Conservation (phyloP, 2,329 filamentous ascomycete genomes). For the Calonectria hawksworthii region DNA sequence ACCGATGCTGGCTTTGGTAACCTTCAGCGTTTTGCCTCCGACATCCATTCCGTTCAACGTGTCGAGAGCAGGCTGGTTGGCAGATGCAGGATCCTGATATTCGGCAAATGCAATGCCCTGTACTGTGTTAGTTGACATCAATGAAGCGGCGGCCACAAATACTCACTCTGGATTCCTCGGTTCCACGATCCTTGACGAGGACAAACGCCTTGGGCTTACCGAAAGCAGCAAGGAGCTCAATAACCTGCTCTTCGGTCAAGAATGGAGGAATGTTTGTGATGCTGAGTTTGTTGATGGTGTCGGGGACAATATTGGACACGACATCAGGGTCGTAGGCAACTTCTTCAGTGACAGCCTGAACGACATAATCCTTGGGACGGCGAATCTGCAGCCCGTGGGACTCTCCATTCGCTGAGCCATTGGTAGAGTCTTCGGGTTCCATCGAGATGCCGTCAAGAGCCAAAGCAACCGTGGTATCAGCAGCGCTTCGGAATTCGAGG, state of each 20-base stretch:
- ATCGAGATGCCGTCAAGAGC: constrained; percentile 92
- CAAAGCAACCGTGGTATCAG: constrained; percentile 91
- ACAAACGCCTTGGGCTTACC: constrained; percentile 94
- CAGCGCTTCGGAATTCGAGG: constrained; percentile 88
- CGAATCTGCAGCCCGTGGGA: constrained; percentile 79
- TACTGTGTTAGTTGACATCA: constrained; percentile 45
- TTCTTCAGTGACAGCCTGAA: constrained; percentile 83
- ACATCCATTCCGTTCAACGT: constrained; percentile 95
- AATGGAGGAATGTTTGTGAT: constrained; percentile 91
- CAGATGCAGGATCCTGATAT: constrained; percentile 79
- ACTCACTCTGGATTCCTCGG: constrained; percentile 87
- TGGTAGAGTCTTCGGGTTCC: constrained; percentile 76
- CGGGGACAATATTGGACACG: constrained; percentile 84
- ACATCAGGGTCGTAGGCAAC: constrained; percentile 81
- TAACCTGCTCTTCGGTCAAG: constrained; percentile 91
- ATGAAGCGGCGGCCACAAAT: too few species aligned
- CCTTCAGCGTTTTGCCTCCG: constrained; percentile 87
- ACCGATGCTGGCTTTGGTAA: constrained; percentile 90
- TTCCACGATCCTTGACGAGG: constrained; percentile 87
- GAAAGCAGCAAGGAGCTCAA: constrained; percentile 90
- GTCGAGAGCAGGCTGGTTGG: constrained; percentile 89
- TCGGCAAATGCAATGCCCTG: constrained; percentile 98
- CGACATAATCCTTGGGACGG: constrained; percentile 97
- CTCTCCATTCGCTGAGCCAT: constrained; percentile 67
- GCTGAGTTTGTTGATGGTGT: constrained; percentile 95